phyloP scores from a whole-genome alignment of 1,284 basidiomycete species.

The Trichosporon inkin region DNA sequence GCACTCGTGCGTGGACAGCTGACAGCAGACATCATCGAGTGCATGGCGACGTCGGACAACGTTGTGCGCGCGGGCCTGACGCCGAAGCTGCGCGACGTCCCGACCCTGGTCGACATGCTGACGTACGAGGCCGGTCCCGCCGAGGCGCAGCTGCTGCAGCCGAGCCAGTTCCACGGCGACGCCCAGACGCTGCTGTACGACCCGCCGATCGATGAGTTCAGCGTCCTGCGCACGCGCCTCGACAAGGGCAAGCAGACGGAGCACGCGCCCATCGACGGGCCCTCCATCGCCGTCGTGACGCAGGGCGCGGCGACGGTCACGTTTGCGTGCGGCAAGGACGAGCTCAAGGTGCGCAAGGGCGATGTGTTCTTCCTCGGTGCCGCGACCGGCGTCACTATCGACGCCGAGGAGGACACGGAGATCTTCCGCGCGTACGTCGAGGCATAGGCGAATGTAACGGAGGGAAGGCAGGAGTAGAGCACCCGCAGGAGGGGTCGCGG shows the following conservation, averaged over 20 bases:
- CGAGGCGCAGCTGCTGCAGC: constrained; percentile 64
- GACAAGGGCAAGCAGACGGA: constrained; percentile 45
- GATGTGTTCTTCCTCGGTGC: constrained; percentile 84
- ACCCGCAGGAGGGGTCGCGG: too few relatives aligned
- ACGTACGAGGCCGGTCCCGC: constrained; percentile 75
- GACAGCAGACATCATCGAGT: constrained; percentile 82
- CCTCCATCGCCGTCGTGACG: constrained; percentile 76
- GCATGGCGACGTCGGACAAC: constrained; percentile 98
- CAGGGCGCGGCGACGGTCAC: constrained; percentile 60
- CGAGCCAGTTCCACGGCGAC: constrained; percentile 54
- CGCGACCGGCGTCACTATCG: constrained; percentile 58
- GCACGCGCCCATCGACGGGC: constrained; percentile 67
- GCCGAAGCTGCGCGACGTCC: constrained; percentile 89
- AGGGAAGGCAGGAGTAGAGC: too few relatives aligned
- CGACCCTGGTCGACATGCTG: constrained; percentile 80
- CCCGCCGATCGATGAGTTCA: constrained; percentile 92
- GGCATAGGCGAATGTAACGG: constrained; percentile 30
- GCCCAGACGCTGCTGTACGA: constrained; percentile 63
- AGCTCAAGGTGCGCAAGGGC: constrained; percentile 60
- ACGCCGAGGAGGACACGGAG: constrained; percentile 53
- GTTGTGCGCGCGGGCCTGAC: constrained; percentile 98
- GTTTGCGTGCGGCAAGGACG: constrained; percentile 31
- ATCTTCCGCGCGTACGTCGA: constrained; percentile 73
- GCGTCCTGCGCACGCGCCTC: constrained; percentile 67
- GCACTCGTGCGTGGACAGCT: background rate